Conservation (phyloP, 1,284 basidiomycete species). For the Ceraceosorus bombacis region DNA sequence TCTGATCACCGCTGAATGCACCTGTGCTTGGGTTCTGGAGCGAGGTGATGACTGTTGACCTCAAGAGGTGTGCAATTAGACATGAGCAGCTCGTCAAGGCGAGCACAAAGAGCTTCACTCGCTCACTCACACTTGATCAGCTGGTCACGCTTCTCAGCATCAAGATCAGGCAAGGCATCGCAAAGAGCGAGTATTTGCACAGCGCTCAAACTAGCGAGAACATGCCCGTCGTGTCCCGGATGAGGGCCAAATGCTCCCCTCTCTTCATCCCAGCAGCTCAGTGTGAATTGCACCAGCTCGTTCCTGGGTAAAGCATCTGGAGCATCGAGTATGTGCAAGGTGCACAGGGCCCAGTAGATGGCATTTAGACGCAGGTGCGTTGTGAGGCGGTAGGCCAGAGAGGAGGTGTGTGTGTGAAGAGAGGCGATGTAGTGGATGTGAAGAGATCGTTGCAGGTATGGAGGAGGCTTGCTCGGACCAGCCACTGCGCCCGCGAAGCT, state of each 20-base stretch:
- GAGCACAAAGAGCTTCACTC: neutral
- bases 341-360: slow-evolving; percentile 90
- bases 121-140: slow-evolving; percentile 64
- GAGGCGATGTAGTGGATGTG: slow-evolving; percentile 12
- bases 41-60: slow-evolving; percentile 63
- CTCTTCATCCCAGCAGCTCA: slow-evolving; percentile 68
- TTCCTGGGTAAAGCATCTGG: slow-evolving; percentile 69
- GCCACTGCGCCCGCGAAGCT: too few relatives aligned
- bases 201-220: slow-evolving; percentile 77
- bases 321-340: slow-evolving; percentile 70
- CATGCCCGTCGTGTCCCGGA: slow-evolving; percentile 84
- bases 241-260: slow-evolving; percentile 80
- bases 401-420: slow-evolving; percentile 12
- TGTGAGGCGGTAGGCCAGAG: slow-evolving; percentile 72
- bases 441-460: neutral
- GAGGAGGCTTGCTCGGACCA: too few relatives aligned
- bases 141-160: slow-evolving; percentile 49
- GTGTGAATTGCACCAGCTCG: slow-evolving; percentile 80
- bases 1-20: slow-evolving; percentile 74
- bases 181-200: slow-evolving; percentile 86
- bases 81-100: slow-evolving; percentile 1
- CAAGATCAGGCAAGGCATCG: slow-evolving; percentile 65
- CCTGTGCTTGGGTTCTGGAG: slow-evolving; percentile 65
- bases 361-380: slow-evolving; percentile 91
- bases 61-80: slow-evolving; percentile 1